Evolutionary conservation across 176 grass and related monocot genomes (phyloP).

Genomic region (Oryza australiensis): DNA sequence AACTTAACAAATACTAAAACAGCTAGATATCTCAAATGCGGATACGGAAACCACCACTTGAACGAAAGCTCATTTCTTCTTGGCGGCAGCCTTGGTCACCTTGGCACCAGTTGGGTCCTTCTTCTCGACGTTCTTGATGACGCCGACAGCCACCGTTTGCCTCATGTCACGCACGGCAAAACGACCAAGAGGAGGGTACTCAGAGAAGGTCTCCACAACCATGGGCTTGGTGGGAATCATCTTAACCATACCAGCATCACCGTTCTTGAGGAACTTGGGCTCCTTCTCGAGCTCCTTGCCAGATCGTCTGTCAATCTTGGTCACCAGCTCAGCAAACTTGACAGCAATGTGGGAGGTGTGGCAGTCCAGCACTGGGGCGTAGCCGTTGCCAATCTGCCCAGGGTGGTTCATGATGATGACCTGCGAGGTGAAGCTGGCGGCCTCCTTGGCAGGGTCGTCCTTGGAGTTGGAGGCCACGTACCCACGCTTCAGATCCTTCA

Average conservation of each 20-base stretch:
- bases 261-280: conserved; percentile 93
- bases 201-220: conserved; percentile 81
- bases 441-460: conserved; percentile 94
- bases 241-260: conserved; percentile 88
- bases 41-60: no score
- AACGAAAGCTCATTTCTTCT: conserved; percentile 99
- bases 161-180: conserved; percentile 83
- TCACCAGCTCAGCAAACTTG: conserved; percentile 86
- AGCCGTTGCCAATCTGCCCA: conserved; percentile 89
- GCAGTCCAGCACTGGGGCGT: conserved; percentile 83
- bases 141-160: conserved; percentile 75
- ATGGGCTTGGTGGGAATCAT: conserved; percentile 97
- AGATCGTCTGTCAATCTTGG: conserved; percentile 88
- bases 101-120: background rate
- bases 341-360: conserved; percentile 95
- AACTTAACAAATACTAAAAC: no score
- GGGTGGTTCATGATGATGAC: conserved; percentile 99
- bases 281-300: conserved; percentile 94
- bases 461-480: conserved; percentile 87
- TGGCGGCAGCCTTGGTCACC: conserved; percentile 54
- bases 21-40: no score
- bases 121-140: background rate
- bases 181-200: conserved; percentile 71
- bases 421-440: conserved; percentile 77
- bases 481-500: conserved; percentile 89